phyloP scores from a whole-genome alignment of 2,329 filamentous ascomycete species.

The Akanthomyces uredinophilus region DNA sequence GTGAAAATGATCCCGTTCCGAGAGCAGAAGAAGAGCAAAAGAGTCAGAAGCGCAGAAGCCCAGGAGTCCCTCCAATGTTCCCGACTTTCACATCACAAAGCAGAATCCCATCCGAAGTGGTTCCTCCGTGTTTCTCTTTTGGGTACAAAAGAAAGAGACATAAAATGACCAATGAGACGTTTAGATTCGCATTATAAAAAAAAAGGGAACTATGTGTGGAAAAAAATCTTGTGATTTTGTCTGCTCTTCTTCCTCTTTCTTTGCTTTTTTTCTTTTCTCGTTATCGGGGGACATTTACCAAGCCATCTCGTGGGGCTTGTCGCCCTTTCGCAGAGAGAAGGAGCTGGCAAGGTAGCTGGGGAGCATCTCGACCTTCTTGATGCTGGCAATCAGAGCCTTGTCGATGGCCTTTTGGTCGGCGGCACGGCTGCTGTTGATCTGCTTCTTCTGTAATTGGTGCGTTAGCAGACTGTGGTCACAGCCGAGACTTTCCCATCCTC shows the following conservation, averaged over 20 bases:
- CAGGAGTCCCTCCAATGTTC: not conserved
- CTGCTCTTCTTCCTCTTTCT: conserved; percentile 22
- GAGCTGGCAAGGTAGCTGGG: conserved; percentile 88
- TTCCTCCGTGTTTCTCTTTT: conserved; percentile 6
- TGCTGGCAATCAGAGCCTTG: conserved; percentile 88
- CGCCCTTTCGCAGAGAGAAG: conserved; percentile 98
- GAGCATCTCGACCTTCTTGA: conserved; percentile 98
- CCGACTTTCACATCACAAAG: conserved; percentile 10
- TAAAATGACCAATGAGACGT: conserved; percentile 10
- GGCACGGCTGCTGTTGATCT: conserved; percentile 83
- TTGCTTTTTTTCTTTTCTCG: conserved; percentile 25
- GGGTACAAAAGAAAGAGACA: conserved; percentile 1
- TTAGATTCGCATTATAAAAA: conserved; percentile 15
- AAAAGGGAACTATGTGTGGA: conserved; percentile 11
- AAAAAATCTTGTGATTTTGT: conserved; percentile 9
- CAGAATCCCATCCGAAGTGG: not conserved
- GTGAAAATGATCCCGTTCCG: not conserved
- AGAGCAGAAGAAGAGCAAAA: not conserved
- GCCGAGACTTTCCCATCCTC: not conserved
- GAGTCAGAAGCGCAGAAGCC: not conserved
- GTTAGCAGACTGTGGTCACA: conserved; percentile 29
- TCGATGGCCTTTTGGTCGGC: conserved; percentile 98
- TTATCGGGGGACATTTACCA: conserved; percentile 61
- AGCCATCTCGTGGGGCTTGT: conserved; percentile 99
- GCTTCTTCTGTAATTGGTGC: conserved; percentile 74